phyloP scores from a whole-genome alignment of 352 stramenopile species.

The Blastocystis sp. region DNA sequence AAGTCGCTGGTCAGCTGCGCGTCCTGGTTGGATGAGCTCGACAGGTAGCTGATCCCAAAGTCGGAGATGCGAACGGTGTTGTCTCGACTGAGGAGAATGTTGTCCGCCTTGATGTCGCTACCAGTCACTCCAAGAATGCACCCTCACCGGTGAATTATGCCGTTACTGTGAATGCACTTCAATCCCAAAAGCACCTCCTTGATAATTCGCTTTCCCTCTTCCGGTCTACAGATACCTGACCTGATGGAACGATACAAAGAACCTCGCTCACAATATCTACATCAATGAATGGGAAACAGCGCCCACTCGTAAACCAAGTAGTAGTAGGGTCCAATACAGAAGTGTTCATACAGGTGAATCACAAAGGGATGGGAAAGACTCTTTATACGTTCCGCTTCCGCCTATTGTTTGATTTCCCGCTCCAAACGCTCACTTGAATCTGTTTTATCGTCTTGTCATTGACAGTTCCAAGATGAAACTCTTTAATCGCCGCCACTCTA shows the following conservation, averaged over 20 bases:
- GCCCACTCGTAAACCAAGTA: slow-evolving; percentile 14
- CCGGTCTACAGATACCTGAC: neutral
- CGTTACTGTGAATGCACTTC: neutral
- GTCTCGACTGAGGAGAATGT: slow-evolving; percentile 2
- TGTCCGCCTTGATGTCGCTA: slow-evolving; percentile 46
- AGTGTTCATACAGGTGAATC: slow-evolving; percentile 14
- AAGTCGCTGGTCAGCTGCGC: slow-evolving; percentile 68
- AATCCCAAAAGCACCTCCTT: slow-evolving; percentile 19
- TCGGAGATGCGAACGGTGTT: slow-evolving; percentile 31
- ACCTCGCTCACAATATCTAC: slow-evolving; percentile 74
- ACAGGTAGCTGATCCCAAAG: slow-evolving; percentile 6
- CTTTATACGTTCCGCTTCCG: slow-evolving; percentile 3
- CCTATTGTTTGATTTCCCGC: neutral
- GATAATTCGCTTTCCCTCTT: neutral
- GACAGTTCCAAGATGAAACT: neutral
- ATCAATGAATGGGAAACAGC: neutral
- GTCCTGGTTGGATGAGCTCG: neutral
- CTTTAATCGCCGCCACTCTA: slow-evolving; percentile 17
- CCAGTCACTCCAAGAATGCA: neutral
- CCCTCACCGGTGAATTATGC: slow-evolving; percentile 21
- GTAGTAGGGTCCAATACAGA: neutral
- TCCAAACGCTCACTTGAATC: neutral
- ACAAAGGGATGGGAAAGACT: slow-evolving; percentile 10
- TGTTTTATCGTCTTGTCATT: neutral
- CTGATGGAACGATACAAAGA: slow-evolving; percentile 78